A percentile compares a stretch with the other conserved stretches of the same genome.
phyloP scores from a whole-genome alignment of 495 filamentous ascomycete genomes.

The Penicillium coffeae region DNA sequence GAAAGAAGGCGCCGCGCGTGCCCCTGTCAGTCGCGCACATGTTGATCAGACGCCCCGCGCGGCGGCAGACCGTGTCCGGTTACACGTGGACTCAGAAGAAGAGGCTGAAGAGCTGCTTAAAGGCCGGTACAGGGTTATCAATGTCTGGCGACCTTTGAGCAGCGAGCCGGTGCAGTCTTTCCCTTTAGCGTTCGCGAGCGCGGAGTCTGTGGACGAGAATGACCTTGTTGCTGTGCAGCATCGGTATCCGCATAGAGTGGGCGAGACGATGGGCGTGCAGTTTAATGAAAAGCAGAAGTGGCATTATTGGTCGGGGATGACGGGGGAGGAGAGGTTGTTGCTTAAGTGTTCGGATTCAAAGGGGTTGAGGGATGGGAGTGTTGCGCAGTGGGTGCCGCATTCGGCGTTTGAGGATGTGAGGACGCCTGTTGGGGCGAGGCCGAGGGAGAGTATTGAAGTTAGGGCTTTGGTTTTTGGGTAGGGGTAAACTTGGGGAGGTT shows the following conservation, averaged over 20 bases:
- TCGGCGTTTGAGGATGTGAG: conserved; percentile 74
- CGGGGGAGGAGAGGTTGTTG: conserved; percentile 66
- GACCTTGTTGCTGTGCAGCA: conserved; percentile 73
- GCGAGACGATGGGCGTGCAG: conserved; percentile 72
- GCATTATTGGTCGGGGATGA: conserved; percentile 79
- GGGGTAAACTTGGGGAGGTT: conserved; percentile 6
- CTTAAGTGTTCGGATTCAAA: conserved; percentile 73
- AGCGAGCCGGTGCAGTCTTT: conserved; percentile 59
- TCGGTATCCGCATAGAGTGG: conserved; percentile 66
- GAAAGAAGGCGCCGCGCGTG: conserved; percentile 45
- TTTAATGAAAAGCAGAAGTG: conserved; percentile 60
- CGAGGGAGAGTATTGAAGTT: conserved; percentile 74
- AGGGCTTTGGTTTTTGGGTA: conserved; percentile 67
- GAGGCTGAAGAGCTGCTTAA: conserved; percentile 55
- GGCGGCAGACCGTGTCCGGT: conserved; percentile 57
- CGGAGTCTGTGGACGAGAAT: conserved; percentile 44
- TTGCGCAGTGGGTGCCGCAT: conserved; percentile 70
- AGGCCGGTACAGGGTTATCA: conserved; percentile 74
- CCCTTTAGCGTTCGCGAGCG: conserved; percentile 70
- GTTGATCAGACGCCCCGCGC: conserved; percentile 77
- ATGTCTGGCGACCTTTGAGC: conserved; percentile 78
- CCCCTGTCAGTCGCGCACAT: conserved; percentile 69
- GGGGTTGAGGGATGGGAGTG: conserved; percentile 45
- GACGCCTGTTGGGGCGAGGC: conserved; percentile 55
- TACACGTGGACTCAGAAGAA: conserved; percentile 55